Evolutionary conservation across 768 basidiomycete species (phyloP), one percentile per base, ranked within the genome.

Genomic region (Strobilomyces echinocephalus): DNA sequence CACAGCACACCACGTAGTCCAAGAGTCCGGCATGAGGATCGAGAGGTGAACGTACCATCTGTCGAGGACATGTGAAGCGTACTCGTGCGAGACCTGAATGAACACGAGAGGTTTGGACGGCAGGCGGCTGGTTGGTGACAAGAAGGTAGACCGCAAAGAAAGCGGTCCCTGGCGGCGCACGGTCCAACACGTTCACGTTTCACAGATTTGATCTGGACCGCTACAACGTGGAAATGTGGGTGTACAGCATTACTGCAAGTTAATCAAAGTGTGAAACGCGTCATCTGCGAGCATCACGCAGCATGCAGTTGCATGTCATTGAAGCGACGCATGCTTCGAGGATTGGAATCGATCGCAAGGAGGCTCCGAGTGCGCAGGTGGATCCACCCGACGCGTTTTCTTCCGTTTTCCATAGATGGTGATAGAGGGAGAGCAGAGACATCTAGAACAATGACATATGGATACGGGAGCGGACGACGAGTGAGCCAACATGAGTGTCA

Each of bases 1-100:
- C 50, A 26, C 2, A 31, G 16, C n/a, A 20, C 8, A 11, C 12
- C 33, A 42, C 44, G 44, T 49, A 36, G 33, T 55, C 26, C 18
- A 51, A 38, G 46, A 46, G 53, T 49, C 9, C 31, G 30, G 41
- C 3, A 21, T 10, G 52, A 4, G 26, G 38, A 46, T 52, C 40
- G 24, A 50, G 20, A 46, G 35, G 16, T 9, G 15, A 33, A 24
- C 62, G 55, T 33, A 65, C 64, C 57, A 38, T 55, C 38, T 36
- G 54, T 58, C 18, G 61, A 34, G 49, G 65, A 41, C 64, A 67
- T 65, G 50, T 39, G 31, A 15, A 33, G 15, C 43, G 42, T 16
- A 34, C n/a, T 59, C 53, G 49, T 49, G 39, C 50, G 42, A 60
- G 54, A 50, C 35, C 41, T 8, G 38, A 48, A 40, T 38, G 40